These are phyloP conservation scores for Piloderma croceum DNA, from an alignment of 768 basidiomycete species.

Conservation along the genomic window DNA sequence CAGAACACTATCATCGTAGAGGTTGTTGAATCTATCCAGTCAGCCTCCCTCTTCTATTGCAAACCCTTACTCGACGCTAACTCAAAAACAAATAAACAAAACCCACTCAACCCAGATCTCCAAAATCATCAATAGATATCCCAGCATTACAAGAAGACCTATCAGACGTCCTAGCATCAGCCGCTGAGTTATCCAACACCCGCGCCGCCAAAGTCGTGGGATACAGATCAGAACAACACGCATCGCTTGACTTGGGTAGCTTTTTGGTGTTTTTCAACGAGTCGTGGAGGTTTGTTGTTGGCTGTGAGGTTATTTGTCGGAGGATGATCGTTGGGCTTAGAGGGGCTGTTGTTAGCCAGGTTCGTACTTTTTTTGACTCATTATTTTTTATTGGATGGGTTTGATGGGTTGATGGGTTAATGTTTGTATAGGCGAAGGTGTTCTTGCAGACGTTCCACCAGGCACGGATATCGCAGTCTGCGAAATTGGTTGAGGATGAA, in stretches of 20 bases:
- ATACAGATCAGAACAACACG: conserved; percentile 74
- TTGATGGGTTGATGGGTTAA: conserved; percentile 8
- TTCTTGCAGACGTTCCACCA: conserved; percentile 89
- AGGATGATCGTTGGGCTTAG: conserved; percentile 92
- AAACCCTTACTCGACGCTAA: background rate
- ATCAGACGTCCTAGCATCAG: conserved; percentile 68
- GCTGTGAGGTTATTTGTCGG: conserved; percentile 78
- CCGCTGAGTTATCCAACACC: conserved; percentile 81
- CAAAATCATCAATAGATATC: conserved; percentile 35
- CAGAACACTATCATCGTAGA: conserved; percentile 56
- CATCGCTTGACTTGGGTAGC: conserved; percentile 59
- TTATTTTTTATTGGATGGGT: background rate
- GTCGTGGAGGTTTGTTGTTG: conserved; percentile 87
- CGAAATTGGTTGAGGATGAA: conserved; percentile 92
- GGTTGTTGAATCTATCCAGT: conserved; percentile 47
- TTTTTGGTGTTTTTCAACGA: conserved; percentile 81
- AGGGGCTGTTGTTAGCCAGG: conserved; percentile 81
- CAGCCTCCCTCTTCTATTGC: conserved; percentile 12
- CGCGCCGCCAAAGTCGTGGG: conserved; percentile 75
- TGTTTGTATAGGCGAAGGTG: conserved; percentile 59
- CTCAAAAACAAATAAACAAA: background rate
- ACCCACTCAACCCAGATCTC: conserved; percentile 26
- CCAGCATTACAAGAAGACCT: conserved; percentile 59
- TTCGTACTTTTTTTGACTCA: conserved; percentile 23
- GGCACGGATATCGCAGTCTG: conserved; percentile 66